Conservation (phyloP, 2,329 filamentous ascomycete species). For the Escovopsis sp. region DNA sequence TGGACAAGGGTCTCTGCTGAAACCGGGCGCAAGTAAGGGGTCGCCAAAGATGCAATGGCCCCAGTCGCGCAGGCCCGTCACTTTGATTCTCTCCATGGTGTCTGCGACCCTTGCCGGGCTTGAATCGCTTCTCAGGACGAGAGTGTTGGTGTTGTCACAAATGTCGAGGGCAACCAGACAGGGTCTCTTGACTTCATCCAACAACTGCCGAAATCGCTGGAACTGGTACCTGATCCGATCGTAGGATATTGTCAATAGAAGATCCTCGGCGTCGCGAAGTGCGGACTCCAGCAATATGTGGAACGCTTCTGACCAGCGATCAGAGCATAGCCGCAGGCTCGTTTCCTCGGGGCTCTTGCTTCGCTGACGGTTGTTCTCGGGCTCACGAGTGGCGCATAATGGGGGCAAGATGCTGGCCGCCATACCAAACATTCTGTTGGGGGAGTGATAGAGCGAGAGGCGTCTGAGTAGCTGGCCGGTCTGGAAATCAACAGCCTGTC, state of each 20-base stretch:
- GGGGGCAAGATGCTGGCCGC: constrained; percentile 13
- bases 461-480: constrained; percentile 29
- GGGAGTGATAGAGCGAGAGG: constrained; percentile 29
- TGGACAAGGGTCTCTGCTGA: constrained; percentile 28
- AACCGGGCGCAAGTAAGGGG: constrained; percentile 36
- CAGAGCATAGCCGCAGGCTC: constrained; percentile 13
- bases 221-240: constrained; percentile 38
- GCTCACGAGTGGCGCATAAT: not conserved
- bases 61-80: constrained; percentile 44
- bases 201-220: constrained; percentile 28
- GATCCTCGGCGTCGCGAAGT: constrained; percentile 45
- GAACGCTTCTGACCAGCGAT: constrained; percentile 43
- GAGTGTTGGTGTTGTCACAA: constrained; percentile 33
- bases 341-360: not conserved
- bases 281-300: constrained; percentile 39
- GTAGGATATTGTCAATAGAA: constrained; percentile 43
- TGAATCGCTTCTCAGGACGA: constrained; percentile 19
- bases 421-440: constrained; percentile 32
- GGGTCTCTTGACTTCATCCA: constrained; percentile 38
- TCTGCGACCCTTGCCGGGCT: not conserved
- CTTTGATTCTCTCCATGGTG: constrained; percentile 11
- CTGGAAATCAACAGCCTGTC: constrained; percentile 28
- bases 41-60: constrained; percentile 45
- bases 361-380: not conserved
- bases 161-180: constrained; percentile 41